Conservation (phyloP, 306 rosid genomes). For the apple (Malus domestica) region ASM211411v1 NC_041803.1:21968501-21969000, state of each 20-base stretch:
- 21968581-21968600: constrained; percentile 48
- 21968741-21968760: constrained; percentile 9
- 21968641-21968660: constrained; percentile 58
- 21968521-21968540: constrained; percentile 47
- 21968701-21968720: constrained; percentile 44
- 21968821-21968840: neutral
- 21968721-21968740: constrained; percentile 39
- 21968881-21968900: no score
- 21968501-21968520: constrained; percentile 40
- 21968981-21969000: neutral
- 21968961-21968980: no score
- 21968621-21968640: constrained; percentile 51
- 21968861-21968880: neutral
- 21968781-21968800: neutral
- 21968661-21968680: constrained; percentile 90
- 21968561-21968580: constrained; percentile 78
- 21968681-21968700: constrained; percentile 55
- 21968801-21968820: neutral
- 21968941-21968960: no score
- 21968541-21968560: constrained; percentile 91
- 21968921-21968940: no score
- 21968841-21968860: neutral
- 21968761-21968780: neutral
- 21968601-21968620: constrained; percentile 62
- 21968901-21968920: no score